Evolutionary conservation across 2,329 filamentous ascomycete species (phyloP), one percentile per base, ranked within the genome.

Genomic region (Nemania sp.): DNA sequence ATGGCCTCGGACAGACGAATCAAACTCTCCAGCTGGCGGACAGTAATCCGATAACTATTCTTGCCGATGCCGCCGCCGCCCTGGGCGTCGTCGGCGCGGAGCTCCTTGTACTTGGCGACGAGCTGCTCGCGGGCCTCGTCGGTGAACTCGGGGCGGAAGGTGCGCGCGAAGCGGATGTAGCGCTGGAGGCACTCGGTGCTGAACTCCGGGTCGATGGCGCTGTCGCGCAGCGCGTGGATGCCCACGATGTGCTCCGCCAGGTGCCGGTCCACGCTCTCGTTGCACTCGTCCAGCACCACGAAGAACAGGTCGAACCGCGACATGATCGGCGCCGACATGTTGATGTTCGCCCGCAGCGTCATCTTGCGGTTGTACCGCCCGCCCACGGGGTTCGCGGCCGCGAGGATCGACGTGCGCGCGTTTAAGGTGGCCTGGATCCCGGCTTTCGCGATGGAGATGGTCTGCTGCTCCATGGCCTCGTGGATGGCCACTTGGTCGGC

Each of bases 381-480:
- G 23, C 91, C 91, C 4, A 99, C 91, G 0, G 94, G 94, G 72
- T 99, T 99, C 24, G 94, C 94, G 6, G 94, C 94, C 0, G 94
- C 94, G 14, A 99, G 86, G 66, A 99, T 97, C 41, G 89, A 94
- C 0, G 94, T 97, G 50, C 94, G 86, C 2, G 94, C 94, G 68
- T 99, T 99, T 40, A 99, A 82, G 0, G 94, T 99, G 3, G 94
- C 95, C 71, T 99, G 94, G 54, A 99, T 99, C 66, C 94, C 94
- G 5, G 94, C 94, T 75, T 99, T 99, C 56, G 94, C 93, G 66
- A 99, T 99, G 7, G 91, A 97, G 62, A 99, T 99, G 5, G 94
- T 99, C 75, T 99, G 94, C 77, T 99, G 94, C 82, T 99, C 94
- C 94, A 99, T 99, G 55, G 94, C 94, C 84, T 99, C 94, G 81